Evolutionary conservation across 2,329 filamentous ascomycete species (phyloP).

Genomic region (Venturia pyrina): DNA sequence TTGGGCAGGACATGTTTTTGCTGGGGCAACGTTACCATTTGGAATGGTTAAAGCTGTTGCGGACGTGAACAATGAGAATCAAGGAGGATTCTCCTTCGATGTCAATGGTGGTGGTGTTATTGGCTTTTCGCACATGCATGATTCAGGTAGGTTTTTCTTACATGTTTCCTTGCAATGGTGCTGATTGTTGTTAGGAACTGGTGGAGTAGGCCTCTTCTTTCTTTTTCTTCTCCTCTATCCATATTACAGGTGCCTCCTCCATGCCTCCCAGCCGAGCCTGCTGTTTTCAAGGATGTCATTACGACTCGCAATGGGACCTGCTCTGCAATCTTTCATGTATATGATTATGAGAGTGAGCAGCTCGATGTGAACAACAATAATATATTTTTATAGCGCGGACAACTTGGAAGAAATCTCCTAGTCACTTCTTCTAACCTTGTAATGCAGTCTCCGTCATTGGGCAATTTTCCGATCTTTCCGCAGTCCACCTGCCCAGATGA

Average conservation of each 20-base stretch:
- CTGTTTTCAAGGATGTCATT: not conserved
- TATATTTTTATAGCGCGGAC: not conserved
- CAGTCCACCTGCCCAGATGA: conserved; percentile 52
- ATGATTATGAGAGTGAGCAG: not conserved
- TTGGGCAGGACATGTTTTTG: conserved; percentile 34
- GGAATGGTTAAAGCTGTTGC: conserved; percentile 39
- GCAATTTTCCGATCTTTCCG: conserved; percentile 64
- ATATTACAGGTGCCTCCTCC: not conserved
- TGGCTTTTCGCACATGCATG: conserved; percentile 40
- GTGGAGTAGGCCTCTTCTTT: conserved; percentile 16
- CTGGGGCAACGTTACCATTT: conserved; percentile 37
- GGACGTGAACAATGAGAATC: conserved; percentile 37
- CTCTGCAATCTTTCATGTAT: not conserved
- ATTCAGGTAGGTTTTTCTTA: conserved; percentile 27
- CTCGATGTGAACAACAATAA: not conserved
- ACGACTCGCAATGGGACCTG: not conserved
- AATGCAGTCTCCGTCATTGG: conserved; percentile 46
- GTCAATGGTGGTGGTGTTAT: conserved; percentile 27
- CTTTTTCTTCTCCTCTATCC: not conserved
- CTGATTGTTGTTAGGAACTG: conserved; percentile 23
- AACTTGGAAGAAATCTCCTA: not conserved
- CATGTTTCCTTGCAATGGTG: conserved; percentile 13
- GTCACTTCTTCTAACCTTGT: not conserved
- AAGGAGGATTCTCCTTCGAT: conserved; percentile 45
- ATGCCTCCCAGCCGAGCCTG: not conserved